Conservation (phyloP, 108 stramenopile species). For the Nitzschia putrida region DNA sequence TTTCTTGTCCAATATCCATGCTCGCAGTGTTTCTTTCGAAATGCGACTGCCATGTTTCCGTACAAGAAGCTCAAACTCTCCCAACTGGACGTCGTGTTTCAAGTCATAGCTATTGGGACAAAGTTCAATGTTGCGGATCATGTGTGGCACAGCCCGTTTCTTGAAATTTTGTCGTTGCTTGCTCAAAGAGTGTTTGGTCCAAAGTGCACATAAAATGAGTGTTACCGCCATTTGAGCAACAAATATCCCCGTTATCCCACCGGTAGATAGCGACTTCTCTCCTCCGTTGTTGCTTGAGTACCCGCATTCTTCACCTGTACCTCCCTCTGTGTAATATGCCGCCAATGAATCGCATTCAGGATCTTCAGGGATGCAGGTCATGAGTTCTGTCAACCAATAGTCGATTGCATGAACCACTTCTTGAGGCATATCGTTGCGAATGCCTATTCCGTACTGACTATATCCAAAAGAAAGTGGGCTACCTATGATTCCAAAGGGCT, state of each 20-base stretch:
- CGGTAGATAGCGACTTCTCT: background rate
- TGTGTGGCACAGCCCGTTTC: conserved; percentile 29
- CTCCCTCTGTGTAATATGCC: conserved; percentile 22
- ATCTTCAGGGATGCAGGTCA: conserved; percentile 31
- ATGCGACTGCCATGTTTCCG: conserved; percentile 20
- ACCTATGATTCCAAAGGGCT: conserved; percentile 38
- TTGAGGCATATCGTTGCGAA: conserved; percentile 24
- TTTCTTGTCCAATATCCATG: conserved; percentile 35
- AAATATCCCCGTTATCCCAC: conserved; percentile 21
- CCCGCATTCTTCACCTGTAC: conserved; percentile 41
- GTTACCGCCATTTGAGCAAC: background rate
- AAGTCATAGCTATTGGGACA: conserved; percentile 15
- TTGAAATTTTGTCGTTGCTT: conserved; percentile 23
- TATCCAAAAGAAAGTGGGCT: conserved; percentile 34
- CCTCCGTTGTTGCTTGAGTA: conserved; percentile 3
- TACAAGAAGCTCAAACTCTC: conserved; percentile 30
- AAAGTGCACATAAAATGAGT: background rate
- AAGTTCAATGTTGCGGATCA: conserved; percentile 31
- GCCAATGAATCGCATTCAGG: conserved; percentile 21
- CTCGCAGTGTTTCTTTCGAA: conserved; percentile 23
- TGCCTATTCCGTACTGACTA: conserved; percentile 34
- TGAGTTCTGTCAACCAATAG: conserved; percentile 39
- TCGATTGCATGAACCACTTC: conserved; percentile 19
- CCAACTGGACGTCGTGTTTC: conserved; percentile 13
- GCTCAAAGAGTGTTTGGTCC: too few relatives aligned